phyloP scores from a whole-genome alignment of 2,329 filamentous ascomycete genomes.

The Phyllachora maydis region DNA sequence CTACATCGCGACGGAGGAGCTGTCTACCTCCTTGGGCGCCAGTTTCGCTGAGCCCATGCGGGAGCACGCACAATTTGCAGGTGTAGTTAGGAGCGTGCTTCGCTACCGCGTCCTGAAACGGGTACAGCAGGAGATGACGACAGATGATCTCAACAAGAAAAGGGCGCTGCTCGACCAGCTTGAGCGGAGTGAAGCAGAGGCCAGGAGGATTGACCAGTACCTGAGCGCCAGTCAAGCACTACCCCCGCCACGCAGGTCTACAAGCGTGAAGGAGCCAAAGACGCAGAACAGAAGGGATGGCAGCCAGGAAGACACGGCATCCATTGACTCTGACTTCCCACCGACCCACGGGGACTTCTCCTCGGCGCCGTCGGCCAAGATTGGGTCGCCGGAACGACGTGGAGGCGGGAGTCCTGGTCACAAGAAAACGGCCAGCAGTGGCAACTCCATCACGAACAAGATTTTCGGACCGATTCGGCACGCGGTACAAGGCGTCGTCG shows the following conservation, averaged over 20 bases:
- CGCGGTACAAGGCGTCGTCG: slow-evolving; percentile 87
- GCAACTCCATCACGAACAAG: slow-evolving; percentile 81
- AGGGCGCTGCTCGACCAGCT: slow-evolving; percentile 61
- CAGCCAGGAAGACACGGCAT: slow-evolving; percentile 58
- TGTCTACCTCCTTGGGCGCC: slow-evolving; percentile 72
- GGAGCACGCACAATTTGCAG: slow-evolving; percentile 91
- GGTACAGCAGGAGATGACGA: slow-evolving; percentile 93
- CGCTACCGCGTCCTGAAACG: slow-evolving; percentile 82
- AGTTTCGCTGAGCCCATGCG: slow-evolving; percentile 96
- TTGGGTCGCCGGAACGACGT: slow-evolving; percentile 42
- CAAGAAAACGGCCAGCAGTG: slow-evolving; percentile 54
- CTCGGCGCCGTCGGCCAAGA: slow-evolving; percentile 49
- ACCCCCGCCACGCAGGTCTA: slow-evolving; percentile 45
- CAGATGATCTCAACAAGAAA: slow-evolving; percentile 83
- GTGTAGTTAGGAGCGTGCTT: slow-evolving; percentile 75
- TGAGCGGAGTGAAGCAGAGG: slow-evolving; percentile 86
- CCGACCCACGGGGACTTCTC: slow-evolving; percentile 61
- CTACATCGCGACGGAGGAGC: slow-evolving; percentile 85
- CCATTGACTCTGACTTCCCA: slow-evolving; percentile 91
- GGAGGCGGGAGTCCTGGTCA: slow-evolving; percentile 30
- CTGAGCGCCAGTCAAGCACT: slow-evolving; percentile 52
- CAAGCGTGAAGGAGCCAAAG: slow-evolving; percentile 29
- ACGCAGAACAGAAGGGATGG: slow-evolving; percentile 29
- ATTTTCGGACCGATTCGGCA: slow-evolving; percentile 92
- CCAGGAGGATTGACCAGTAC: slow-evolving; percentile 84